Evolutionary conservation across 2,329 filamentous ascomycete species (phyloP).

Genomic region (Clonostachys chloroleuca): DNA sequence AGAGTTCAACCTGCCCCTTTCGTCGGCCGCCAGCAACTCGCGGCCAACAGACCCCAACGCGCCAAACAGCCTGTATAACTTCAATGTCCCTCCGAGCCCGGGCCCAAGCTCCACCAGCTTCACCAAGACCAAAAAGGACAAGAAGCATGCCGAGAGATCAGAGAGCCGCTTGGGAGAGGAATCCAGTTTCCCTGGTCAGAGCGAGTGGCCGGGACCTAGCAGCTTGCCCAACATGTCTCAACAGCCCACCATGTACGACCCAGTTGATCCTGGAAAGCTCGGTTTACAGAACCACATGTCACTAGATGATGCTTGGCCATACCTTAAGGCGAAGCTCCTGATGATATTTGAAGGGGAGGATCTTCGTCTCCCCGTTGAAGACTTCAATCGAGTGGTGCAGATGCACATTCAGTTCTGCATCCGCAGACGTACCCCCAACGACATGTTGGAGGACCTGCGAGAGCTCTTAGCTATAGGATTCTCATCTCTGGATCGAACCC

Average conservation of each 20-base stretch:
- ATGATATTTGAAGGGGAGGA: constrained; percentile 81
- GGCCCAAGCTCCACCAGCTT: constrained; percentile 63
- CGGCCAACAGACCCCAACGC: constrained; percentile 70
- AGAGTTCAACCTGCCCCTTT: constrained; percentile 68
- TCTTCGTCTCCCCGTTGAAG: constrained; percentile 73
- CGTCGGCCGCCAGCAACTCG: constrained; percentile 73
- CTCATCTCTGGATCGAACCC: constrained; percentile 75
- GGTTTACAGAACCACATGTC: constrained; percentile 65
- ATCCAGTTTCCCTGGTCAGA: constrained; percentile 24
- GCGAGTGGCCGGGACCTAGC: constrained; percentile 49
- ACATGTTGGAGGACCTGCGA: constrained; percentile 71
- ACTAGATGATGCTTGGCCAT: constrained; percentile 77
- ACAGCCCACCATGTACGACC: constrained; percentile 43
- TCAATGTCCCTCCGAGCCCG: constrained; percentile 69
- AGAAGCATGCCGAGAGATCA: constrained; percentile 69
- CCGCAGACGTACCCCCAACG: constrained; percentile 64
- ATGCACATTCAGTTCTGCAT: constrained; percentile 77
- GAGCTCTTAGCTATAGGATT: constrained; percentile 81
- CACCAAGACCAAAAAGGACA: constrained; percentile 81
- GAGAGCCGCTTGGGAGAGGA: constrained; percentile 40
- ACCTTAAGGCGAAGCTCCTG: constrained; percentile 70
- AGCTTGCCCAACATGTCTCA: constrained; percentile 42
- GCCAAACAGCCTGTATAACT: constrained; percentile 74
- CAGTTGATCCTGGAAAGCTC: constrained; percentile 49
- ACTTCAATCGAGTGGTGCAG: constrained; percentile 76